These are phyloP conservation scores for Immersiella caudata DNA, from an alignment of 495 filamentous ascomycete species.

Conservation along the genomic window DNA sequence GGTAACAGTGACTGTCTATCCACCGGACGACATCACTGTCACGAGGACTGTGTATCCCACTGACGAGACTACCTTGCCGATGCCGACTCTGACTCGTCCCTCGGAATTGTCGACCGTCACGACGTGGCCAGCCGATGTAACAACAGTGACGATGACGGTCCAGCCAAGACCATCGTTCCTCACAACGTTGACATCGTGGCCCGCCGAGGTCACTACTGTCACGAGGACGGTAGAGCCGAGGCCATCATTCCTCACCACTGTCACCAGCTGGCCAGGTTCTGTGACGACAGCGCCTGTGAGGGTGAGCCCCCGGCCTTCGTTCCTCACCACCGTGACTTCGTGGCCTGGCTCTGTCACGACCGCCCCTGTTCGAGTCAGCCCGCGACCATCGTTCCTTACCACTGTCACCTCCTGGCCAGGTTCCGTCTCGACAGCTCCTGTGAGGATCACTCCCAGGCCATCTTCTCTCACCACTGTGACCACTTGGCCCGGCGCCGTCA, in stretches of 20 bases:
- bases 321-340: background rate
- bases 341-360: background rate
- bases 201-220: background rate
- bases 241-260: background rate
- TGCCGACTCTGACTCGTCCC: background rate
- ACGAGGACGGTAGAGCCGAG: background rate
- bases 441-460: background rate
- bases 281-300: background rate
- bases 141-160: background rate
- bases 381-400: background rate
- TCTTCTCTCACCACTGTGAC: background rate
- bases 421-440: background rate
- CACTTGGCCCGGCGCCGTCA: background rate
- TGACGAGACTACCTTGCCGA: background rate
- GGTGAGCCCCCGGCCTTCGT: background rate
- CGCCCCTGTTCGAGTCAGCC: background rate
- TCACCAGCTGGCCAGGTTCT: background rate
- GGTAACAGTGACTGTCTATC: background rate
- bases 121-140: background rate
- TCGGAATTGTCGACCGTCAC: background rate
- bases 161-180: background rate
- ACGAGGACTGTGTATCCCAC: background rate
- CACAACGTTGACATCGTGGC: background rate
- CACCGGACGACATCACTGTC: background rate
- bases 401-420: background rate